Evolutionary conservation across 73 alveolate genomes (phyloP).

Genomic region (Diophrys sp.): DNA sequence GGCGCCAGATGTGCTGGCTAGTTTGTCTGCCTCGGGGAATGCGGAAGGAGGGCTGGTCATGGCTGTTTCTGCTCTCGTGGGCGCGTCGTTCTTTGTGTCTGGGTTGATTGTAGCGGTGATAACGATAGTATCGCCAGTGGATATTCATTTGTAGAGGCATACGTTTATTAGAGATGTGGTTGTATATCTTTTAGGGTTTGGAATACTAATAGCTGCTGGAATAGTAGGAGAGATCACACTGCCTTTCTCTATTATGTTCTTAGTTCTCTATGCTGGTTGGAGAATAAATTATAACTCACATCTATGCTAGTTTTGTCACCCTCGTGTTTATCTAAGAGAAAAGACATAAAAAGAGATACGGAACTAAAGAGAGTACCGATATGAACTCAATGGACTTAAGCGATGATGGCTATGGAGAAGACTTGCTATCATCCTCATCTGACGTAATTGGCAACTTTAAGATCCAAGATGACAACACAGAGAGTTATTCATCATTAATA

Average conservation of each 20-base stretch:
- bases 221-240: constrained; percentile 9
- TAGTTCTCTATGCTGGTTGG: not conserved
- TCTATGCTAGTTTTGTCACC: constrained; percentile 6
- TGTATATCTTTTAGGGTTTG: constrained; percentile 3
- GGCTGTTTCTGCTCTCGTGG: constrained; percentile 10
- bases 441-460: too few relatives aligned
- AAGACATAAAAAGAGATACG: not conserved
- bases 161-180: constrained; percentile 6
- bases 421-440: too few relatives aligned
- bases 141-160: not conserved
- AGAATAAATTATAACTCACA: too few relatives aligned
- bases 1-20: constrained; percentile 96
- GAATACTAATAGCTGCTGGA: constrained; percentile 7
- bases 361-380: not conserved
- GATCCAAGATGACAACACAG: too few relatives aligned
- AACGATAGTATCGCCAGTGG: not conserved
- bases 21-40: constrained; percentile 84
- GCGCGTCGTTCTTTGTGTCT: constrained; percentile 24
- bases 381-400: not conserved
- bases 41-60: constrained; percentile 33
- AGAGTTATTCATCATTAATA: too few relatives aligned
- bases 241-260: not conserved
- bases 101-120: constrained; percentile 21
- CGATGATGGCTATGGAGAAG: not conserved
- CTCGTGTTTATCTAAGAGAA: constrained; percentile 8